Conservation (phyloP, 2,329 filamentous ascomycete genomes). For the Arthrobotrys pseudoclavata region DNA sequence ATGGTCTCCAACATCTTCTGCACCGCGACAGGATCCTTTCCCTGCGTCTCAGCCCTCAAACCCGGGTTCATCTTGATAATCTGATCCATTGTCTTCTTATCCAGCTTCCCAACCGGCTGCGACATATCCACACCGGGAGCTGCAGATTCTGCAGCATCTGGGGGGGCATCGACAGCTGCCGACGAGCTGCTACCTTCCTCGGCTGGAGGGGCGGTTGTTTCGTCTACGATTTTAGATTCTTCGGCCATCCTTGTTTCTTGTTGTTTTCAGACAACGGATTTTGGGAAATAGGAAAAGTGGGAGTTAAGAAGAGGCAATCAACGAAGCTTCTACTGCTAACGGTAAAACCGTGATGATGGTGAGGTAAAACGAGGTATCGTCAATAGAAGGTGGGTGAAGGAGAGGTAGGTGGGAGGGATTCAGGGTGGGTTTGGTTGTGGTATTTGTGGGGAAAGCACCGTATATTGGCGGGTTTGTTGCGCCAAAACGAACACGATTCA, state of each 20-base stretch:
- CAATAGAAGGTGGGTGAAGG: not conserved
- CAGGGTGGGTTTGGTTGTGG: conserved; percentile 37
- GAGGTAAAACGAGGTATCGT: not conserved
- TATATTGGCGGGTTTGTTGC: conserved; percentile 17
- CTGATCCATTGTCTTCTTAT: conserved; percentile 62
- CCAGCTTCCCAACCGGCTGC: conserved; percentile 60
- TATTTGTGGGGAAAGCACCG: conserved; percentile 56
- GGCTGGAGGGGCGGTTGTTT: conserved; percentile 68
- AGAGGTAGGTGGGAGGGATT: not conserved
- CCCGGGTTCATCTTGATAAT: conserved; percentile 72
- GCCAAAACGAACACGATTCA: conserved; percentile 45
- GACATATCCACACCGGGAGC: conserved; percentile 58
- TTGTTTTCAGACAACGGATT: conserved; percentile 6
- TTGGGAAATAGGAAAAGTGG: not conserved
- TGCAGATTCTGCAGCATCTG: conserved; percentile 65
- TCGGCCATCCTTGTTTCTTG: conserved; percentile 69
- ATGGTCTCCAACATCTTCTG: conserved; percentile 70
- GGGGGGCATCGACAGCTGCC: conserved; percentile 70
- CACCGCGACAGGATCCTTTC: conserved; percentile 74
- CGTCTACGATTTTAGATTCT: conserved; percentile 74
- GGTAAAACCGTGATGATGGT: conserved; percentile 1
- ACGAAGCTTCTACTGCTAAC: not conserved
- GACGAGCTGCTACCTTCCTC: conserved; percentile 68
- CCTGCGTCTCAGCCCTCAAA: conserved; percentile 80
- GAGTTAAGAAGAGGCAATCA: not conserved